phyloP scores from a whole-genome alignment of 352 stramenopile genomes.

The Blastocystis sp. region DNA sequence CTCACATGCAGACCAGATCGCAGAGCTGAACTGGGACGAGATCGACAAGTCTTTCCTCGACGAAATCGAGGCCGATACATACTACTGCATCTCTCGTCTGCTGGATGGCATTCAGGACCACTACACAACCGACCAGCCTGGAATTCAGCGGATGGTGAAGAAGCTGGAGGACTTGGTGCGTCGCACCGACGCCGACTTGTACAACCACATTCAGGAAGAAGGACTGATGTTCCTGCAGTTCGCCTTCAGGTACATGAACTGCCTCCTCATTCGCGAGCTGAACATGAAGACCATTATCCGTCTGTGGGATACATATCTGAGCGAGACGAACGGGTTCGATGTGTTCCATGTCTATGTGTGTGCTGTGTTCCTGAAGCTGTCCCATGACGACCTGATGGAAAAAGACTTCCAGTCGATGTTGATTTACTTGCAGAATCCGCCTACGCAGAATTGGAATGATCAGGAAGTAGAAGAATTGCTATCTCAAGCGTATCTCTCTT shows the following conservation, averaged over 20 bases:
- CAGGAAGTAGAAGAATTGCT: conserved; percentile 94
- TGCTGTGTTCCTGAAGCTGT: conserved; percentile 93
- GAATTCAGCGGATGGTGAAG: conserved; percentile 94
- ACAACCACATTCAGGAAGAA: conserved; percentile 85
- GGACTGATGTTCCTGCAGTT: conserved; percentile 91
- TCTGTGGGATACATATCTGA: conserved; percentile 97
- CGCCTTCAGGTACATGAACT: conserved; percentile 99
- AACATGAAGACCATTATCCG: conserved; percentile 85
- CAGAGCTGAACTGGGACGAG: conserved; percentile 69
- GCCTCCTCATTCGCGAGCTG: conserved; percentile 92
- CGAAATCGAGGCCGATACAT: conserved; percentile 90
- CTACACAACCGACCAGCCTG: conserved; percentile 95
- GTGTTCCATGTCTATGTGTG: conserved; percentile 99
- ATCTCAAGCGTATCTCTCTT: conserved; percentile 81
- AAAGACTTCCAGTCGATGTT: conserved; percentile 85
- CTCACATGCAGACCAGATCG: not conserved
- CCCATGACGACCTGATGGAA: conserved; percentile 82
- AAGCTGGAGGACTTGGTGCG: conserved; percentile 90
- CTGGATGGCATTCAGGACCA: conserved; percentile 97
- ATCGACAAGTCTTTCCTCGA: conserved; percentile 70
- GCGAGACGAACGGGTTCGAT: conserved; percentile 95
- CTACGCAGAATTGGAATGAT: conserved; percentile 90
- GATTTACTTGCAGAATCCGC: conserved; percentile 87
- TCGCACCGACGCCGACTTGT: conserved; percentile 87
- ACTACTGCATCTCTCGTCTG: conserved; percentile 97